phyloP scores from a whole-genome alignment of 225 moss, liverwort and hornwort species.

The Marchantia paleacea region DNA sequence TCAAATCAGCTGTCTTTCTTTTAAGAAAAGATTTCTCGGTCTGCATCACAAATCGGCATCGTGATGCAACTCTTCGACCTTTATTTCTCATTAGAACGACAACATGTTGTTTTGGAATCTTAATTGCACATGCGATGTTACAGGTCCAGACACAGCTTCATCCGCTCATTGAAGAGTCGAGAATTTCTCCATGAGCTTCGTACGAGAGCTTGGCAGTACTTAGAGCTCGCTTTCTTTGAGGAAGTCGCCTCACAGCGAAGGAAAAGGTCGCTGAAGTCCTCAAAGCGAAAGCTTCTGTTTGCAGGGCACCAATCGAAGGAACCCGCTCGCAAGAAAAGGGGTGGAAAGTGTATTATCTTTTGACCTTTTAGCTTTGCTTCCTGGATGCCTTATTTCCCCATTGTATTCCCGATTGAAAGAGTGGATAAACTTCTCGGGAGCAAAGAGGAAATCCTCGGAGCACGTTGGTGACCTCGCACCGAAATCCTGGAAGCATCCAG shows the following conservation, averaged over 20 bases:
- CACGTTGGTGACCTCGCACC: neutral
- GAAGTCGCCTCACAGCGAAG: neutral
- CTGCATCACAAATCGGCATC: neutral
- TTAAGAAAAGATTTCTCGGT: neutral
- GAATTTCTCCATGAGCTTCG: neutral
- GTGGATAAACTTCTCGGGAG: neutral
- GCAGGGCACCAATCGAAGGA: neutral
- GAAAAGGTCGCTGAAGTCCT: neutral
- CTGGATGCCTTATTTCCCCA: too few species aligned
- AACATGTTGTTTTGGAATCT: neutral
- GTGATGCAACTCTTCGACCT: neutral
- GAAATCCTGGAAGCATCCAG: neutral
- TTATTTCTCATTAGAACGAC: too few species aligned
- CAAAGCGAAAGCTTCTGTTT: neutral
- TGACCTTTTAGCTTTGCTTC: neutral
- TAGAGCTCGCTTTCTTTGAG: too few species aligned
- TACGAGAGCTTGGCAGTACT: too few species aligned
- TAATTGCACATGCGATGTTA: neutral
- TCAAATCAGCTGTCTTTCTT: neutral
- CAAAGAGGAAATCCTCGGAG: neutral
- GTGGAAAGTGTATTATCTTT: neutral
- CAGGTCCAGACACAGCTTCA: neutral
- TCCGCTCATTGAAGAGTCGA: neutral
- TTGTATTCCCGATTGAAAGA: neutral
- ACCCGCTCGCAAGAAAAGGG: neutral